Evolutionary conservation across 192 early-diverging fungal species (phyloP).

Genomic region (Coemansia sp.): DNA sequence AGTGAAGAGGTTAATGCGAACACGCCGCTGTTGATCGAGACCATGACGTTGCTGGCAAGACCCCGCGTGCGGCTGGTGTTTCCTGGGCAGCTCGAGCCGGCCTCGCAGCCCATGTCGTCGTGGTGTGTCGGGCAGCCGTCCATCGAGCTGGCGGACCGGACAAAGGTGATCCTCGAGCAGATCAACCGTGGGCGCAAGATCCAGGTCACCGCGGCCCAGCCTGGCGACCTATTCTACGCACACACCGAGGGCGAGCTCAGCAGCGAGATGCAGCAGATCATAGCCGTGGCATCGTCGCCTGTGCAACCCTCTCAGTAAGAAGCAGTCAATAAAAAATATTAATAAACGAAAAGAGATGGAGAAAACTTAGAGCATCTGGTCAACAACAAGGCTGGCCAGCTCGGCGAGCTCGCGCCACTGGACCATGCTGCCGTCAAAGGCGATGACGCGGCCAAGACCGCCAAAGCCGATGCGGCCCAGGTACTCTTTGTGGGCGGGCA

Average conservation of each 20-base stretch:
- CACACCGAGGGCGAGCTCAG: conserved; percentile 30
- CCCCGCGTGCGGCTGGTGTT: conserved; percentile 30
- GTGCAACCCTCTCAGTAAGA: too few species aligned
- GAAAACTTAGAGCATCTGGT: conserved; percentile 34
- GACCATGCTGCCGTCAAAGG: conserved; percentile 31
- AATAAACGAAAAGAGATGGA: conserved; percentile 11
- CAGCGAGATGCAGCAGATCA: conserved; percentile 26
- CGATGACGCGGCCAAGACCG: conserved; percentile 40
- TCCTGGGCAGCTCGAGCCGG: conserved; percentile 21
- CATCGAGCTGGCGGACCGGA: background rate
- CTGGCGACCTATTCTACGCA: conserved; percentile 38
- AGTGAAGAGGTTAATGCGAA: background rate
- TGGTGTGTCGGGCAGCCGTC: conserved; percentile 17
- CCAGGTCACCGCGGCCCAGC: conserved; percentile 13
- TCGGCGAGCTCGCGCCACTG: conserved; percentile 51
- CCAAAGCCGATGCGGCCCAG: conserved; percentile 44
- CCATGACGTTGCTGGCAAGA: conserved; percentile 35
- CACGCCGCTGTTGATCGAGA: conserved; percentile 37
- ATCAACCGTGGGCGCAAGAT: conserved; percentile 17
- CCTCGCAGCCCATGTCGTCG: conserved; percentile 34
- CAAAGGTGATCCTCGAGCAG: conserved; percentile 15
- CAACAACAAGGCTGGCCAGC: conserved; percentile 55
- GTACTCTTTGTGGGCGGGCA: conserved; percentile 48
- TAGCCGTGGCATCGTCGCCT: conserved; percentile 17
- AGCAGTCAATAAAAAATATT: background rate